Conservation (phyloP, 2,329 filamentous ascomycete genomes). For the Verticillium nonalfalfae region DNA sequence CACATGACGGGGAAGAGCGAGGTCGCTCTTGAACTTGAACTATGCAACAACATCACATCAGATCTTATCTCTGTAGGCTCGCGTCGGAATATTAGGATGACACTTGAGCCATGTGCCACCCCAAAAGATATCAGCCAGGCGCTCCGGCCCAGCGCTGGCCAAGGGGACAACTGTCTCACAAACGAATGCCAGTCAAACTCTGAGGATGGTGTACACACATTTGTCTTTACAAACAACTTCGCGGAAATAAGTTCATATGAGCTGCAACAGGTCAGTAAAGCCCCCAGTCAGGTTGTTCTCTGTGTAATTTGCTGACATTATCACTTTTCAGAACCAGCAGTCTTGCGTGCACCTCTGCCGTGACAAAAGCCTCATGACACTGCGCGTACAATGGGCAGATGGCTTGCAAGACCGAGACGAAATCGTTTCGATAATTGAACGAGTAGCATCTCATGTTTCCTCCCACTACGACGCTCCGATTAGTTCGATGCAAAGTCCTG, state of each 20-base stretch:
- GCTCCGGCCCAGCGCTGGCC: no score
- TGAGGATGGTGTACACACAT: not conserved
- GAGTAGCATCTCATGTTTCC: not conserved
- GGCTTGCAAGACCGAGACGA: not conserved
- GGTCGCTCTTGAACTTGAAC: not conserved
- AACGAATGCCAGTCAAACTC: not conserved
- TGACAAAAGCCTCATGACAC: not conserved
- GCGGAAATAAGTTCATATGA: no score
- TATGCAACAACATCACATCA: not conserved
- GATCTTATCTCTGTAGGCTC: not conserved
- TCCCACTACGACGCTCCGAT: not conserved
- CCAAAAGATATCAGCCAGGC: not conserved
- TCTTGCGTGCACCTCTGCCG: not conserved
- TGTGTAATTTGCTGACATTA: not conserved
- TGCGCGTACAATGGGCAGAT: not conserved
- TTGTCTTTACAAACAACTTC: not conserved
- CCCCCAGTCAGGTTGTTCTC: no score
- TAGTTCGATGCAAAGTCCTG: not conserved
- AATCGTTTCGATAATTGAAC: not conserved
- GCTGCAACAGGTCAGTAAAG: no score
- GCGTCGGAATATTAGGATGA: not conserved
- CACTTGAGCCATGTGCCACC: not conserved
- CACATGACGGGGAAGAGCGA: not conserved
- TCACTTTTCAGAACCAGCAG: not conserved
- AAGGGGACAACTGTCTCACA: no score